Evolutionary conservation across 345 rosid genomes (phyloP).

Genomic region (Eutrema heterophyllum): DNA sequence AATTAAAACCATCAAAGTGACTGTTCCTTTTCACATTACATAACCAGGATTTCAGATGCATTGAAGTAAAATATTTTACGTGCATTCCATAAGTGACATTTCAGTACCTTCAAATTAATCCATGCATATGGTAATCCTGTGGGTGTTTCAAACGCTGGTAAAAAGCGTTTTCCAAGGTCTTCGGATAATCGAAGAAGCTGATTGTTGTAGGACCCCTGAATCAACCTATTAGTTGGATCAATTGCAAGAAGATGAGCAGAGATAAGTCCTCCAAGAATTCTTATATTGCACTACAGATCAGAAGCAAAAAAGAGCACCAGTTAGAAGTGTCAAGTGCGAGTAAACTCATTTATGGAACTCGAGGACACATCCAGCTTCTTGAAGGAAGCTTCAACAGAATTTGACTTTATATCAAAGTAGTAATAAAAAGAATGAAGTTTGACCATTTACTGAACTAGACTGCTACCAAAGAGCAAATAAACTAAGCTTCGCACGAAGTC

Average conservation of each 20-base stretch:
- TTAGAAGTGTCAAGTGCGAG: constrained; percentile 22
- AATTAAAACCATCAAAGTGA: not conserved
- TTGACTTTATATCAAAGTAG: not conserved
- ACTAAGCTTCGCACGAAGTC: not conserved
- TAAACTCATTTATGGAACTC: not conserved
- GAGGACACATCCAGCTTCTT: not conserved
- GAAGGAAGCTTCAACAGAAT: not conserved
- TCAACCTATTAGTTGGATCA: constrained; percentile 67
- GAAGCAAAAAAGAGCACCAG: constrained; percentile 28
- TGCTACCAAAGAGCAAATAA: not conserved
- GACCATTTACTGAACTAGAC: not conserved
- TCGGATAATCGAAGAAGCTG: constrained; percentile 76
- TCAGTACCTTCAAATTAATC: constrained; percentile 85
- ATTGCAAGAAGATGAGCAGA: constrained; percentile 99
- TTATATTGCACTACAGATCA: constrained; percentile 84
- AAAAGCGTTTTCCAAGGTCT: constrained; percentile 84
- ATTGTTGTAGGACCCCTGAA: constrained; percentile 67
- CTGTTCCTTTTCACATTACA: not conserved
- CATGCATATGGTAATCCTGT: constrained; percentile 95
- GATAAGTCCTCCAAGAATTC: constrained; percentile 99
- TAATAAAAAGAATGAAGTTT: not conserved
- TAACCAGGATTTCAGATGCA: not conserved
- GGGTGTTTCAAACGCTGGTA: constrained; percentile 83
- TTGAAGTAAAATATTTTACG: not conserved
- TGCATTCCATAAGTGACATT: not conserved